These are phyloP conservation scores for Phytophthora palmivora DNA, from an alignment of 352 stramenopile genomes.

Conservation along the genomic window DNA sequence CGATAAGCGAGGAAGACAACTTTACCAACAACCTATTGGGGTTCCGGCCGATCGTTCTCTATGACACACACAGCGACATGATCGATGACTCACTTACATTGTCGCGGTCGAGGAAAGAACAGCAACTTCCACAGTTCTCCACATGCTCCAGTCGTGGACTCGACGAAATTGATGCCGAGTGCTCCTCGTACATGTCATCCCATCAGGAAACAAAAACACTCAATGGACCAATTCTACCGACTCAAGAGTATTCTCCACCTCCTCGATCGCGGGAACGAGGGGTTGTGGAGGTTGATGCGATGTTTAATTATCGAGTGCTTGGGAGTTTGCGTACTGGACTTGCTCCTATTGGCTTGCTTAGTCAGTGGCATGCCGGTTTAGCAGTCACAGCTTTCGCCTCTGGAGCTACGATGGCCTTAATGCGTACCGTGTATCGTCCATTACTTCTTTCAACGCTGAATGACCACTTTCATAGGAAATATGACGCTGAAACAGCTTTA, in stretches of 20 bases:
- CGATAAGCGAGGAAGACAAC: slow-evolving; percentile 7
- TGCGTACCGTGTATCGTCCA: slow-evolving; percentile 47
- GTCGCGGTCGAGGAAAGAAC: slow-evolving; percentile 26
- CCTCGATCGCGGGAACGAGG: slow-evolving; percentile 12
- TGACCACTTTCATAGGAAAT: slow-evolving; percentile 42
- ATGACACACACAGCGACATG: slow-evolving; percentile 29
- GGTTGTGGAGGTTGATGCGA: slow-evolving; percentile 37
- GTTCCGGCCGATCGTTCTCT: slow-evolving; percentile 36
- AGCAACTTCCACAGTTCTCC: slow-evolving; percentile 26
- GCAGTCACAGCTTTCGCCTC: slow-evolving; percentile 39
- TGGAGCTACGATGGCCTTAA: slow-evolving; percentile 41
- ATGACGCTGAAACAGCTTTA: slow-evolving; percentile 38
- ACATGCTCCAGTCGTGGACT: slow-evolving; percentile 31
- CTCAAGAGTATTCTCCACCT: slow-evolving; percentile 15
- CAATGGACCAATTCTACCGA: neutral
- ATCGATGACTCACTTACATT: slow-evolving; percentile 37
- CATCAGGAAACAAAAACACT: slow-evolving; percentile 1
- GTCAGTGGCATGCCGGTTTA: slow-evolving; percentile 46
- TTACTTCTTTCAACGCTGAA: slow-evolving; percentile 55
- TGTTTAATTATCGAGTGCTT: slow-evolving; percentile 59
- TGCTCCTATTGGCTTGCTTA: slow-evolving; percentile 44
- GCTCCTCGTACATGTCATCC: slow-evolving; percentile 15
- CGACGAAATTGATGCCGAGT: slow-evolving; percentile 34
- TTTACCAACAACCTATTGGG: slow-evolving; percentile 19
- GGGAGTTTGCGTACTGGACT: slow-evolving; percentile 55